Conservation (phyloP, 2,329 filamentous ascomycete species). For the Penicillium sumatraense region DNA sequence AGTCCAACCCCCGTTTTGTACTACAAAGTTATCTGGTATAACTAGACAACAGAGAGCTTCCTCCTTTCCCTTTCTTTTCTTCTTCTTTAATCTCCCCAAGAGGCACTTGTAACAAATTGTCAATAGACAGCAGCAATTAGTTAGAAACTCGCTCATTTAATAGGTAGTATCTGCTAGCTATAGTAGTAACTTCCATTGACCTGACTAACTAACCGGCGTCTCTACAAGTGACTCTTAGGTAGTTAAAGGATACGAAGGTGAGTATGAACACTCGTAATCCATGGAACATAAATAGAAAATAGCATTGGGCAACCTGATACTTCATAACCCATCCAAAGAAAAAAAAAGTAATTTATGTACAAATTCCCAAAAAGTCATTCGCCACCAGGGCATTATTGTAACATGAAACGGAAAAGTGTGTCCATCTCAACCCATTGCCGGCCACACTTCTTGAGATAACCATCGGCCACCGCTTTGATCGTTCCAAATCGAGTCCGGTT, state of each 20-base stretch:
- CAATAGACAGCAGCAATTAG: too few relatives aligned
- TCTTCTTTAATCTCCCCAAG: too few relatives aligned
- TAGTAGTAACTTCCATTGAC: too few relatives aligned
- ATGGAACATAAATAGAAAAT: background rate
- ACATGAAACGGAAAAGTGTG: constrained; percentile 69
- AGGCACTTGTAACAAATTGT: too few relatives aligned
- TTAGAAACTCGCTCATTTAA: too few relatives aligned
- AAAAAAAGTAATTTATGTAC: constrained; percentile 30
- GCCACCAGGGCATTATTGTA: constrained; percentile 47
- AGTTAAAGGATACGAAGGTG: background rate
- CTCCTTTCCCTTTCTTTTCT: too few relatives aligned
- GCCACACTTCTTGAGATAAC: constrained; percentile 86
- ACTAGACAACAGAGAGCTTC: too few relatives aligned
- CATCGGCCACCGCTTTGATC: constrained; percentile 76
- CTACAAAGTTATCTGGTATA: too few relatives aligned
- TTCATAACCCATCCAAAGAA: constrained; percentile 1
- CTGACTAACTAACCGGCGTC: background rate
- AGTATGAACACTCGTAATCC: background rate
- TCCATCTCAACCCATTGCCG: constrained; percentile 95
- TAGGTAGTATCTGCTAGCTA: too few relatives aligned
- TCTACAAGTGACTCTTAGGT: too few relatives aligned
- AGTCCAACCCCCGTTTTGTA: too few relatives aligned
- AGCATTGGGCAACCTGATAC: constrained; percentile 14
- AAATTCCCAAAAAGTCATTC: constrained; percentile 23
- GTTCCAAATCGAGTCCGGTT: constrained; percentile 81